Percentiles rank a stretch among this genome's conserved stretches.
These are phyloP conservation scores for Globisporangium emineosum DNA, from an alignment of 352 stramenopile genomes.

Conservation along the genomic window DNA sequence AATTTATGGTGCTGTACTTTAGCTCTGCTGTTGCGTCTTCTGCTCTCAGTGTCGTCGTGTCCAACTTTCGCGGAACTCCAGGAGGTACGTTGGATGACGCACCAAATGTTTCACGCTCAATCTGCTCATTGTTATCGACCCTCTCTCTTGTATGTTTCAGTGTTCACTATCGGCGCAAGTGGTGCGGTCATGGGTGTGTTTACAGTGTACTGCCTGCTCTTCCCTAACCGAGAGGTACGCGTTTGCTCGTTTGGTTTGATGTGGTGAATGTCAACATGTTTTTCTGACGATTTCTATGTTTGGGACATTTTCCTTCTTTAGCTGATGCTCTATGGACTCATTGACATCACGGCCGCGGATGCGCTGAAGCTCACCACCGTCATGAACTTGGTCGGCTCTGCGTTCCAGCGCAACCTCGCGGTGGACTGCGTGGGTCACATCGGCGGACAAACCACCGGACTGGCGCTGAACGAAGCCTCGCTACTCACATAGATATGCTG, in stretches of 20 bases:
- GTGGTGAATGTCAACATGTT: neutral
- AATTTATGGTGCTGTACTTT: constrained; percentile 71
- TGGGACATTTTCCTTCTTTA: constrained; percentile 20
- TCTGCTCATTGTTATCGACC: neutral
- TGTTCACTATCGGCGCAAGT: constrained; percentile 80
- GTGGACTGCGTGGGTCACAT: constrained; percentile 82
- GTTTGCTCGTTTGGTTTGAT: neutral
- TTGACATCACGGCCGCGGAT: constrained; percentile 56
- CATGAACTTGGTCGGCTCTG: constrained; percentile 53
- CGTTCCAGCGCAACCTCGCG: constrained; percentile 52
- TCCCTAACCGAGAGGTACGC: constrained; percentile 58
- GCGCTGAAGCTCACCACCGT: constrained; percentile 66
- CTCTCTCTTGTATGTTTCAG: constrained; percentile 22
- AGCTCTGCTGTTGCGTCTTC: constrained; percentile 72
- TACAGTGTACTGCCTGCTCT: constrained; percentile 74
- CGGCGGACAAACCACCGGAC: constrained; percentile 55
- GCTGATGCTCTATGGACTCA: constrained; percentile 61
- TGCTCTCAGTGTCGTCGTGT: constrained; percentile 60
- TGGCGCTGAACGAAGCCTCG: constrained; percentile 47
- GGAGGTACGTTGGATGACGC: constrained; percentile 29
- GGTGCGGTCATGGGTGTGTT: constrained; percentile 79
- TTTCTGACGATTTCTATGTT: neutral
- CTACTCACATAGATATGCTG: constrained; percentile 17
- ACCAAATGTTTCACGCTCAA: neutral
- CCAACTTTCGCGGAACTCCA: constrained; percentile 53